These are phyloP conservation scores for Phtheirospermum japonicum DNA, from an alignment of 257 asterid genomes.

Conservation along the genomic window DNA sequence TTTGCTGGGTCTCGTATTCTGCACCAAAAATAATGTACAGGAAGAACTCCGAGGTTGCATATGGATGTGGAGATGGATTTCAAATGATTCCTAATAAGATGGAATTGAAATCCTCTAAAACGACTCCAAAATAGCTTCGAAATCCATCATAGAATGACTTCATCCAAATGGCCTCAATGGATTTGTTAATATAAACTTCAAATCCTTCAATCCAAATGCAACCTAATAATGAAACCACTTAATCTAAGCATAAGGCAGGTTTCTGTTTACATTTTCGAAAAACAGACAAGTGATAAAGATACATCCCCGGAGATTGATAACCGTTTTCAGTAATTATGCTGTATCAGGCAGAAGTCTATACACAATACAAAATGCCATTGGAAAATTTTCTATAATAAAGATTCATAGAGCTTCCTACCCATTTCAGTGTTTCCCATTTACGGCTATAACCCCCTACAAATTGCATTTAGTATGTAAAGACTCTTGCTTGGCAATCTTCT, in stretches of 20 bases:
- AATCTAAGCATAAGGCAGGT: conserved; percentile 4
- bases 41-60: not conserved
- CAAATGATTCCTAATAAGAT: too few species aligned
- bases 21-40: too few species aligned
- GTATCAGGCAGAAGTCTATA: conserved; percentile 5
- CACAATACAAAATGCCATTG: not conserved
- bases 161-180: not conserved
- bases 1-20: conserved; percentile 3
- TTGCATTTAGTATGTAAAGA: conserved; percentile 10
- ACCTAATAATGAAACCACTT: too few species aligned
- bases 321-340: not conserved
- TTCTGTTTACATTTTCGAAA: not conserved
- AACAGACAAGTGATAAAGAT: conserved; percentile 14
- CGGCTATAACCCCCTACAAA: not conserved
- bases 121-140: too few species aligned
- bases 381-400: not conserved
- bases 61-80: not conserved
- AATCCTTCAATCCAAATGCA: not conserved
- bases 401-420: conserved; percentile 15
- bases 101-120: not conserved
- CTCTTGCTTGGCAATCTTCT: not conserved
- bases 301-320: not conserved
- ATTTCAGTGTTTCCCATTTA: conserved; percentile 15
- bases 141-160: not conserved
- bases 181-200: not conserved